phyloP scores from a whole-genome alignment of 768 basidiomycete species.

The Psilocybe cyanescens region DNA sequence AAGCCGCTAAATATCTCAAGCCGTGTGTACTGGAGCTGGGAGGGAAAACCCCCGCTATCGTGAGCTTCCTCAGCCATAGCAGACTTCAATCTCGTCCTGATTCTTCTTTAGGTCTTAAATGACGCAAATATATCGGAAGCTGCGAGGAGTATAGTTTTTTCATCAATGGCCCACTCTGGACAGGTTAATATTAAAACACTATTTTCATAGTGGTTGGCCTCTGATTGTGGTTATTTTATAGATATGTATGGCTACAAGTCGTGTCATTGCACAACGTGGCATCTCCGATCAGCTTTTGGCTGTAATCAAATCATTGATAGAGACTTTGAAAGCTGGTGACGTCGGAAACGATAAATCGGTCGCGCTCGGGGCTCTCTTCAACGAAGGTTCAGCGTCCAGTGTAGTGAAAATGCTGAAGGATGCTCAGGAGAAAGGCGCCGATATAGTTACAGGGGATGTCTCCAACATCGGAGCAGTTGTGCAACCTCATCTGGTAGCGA shows the following conservation, averaged over 20 bases:
- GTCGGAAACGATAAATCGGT: slow-evolving; percentile 28
- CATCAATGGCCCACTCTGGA: slow-evolving; percentile 51
- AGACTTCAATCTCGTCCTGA: neutral
- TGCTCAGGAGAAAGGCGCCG: slow-evolving; percentile 47
- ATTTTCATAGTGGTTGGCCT: neutral
- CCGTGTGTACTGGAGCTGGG: slow-evolving; percentile 60
- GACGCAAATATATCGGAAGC: slow-evolving; percentile 59
- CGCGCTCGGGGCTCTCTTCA: slow-evolving; percentile 45
- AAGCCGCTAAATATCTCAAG: slow-evolving; percentile 59
- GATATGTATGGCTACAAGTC: slow-evolving; percentile 63
- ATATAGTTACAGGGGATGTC: slow-evolving; percentile 48
- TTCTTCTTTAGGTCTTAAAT: slow-evolving; percentile 43
- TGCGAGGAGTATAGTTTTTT: slow-evolving; percentile 49
- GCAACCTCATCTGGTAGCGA: slow-evolving; percentile 54
- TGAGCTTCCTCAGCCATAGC: slow-evolving; percentile 27
- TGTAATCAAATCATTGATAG: slow-evolving; percentile 34
- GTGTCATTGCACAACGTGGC: slow-evolving; percentile 53
- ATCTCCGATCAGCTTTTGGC: slow-evolving; percentile 39
- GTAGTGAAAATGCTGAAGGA: slow-evolving; percentile 48
- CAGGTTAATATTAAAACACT: slow-evolving; percentile 23
- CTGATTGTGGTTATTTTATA: slow-evolving; percentile 16
- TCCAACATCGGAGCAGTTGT: slow-evolving; percentile 42
- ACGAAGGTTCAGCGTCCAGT: slow-evolving; percentile 46
- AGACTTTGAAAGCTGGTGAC: slow-evolving; percentile 43
- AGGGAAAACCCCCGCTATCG: slow-evolving; percentile 55